Conservation (phyloP, 371 early-diverging fungal species). For the Haplosporangium sp. region DNA sequence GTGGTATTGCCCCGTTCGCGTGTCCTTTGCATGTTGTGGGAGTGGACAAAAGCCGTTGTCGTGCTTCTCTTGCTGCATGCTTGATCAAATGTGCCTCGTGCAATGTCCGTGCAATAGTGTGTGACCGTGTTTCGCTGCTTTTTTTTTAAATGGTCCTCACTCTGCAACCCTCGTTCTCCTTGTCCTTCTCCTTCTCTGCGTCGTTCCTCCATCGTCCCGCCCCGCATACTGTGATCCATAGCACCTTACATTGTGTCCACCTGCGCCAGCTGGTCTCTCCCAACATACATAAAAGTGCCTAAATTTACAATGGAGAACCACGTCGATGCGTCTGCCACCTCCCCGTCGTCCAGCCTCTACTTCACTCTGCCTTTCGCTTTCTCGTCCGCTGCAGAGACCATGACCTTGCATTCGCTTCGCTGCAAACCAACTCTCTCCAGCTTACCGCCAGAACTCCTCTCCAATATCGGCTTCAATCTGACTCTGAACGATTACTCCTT, state of each 20-base stretch:
- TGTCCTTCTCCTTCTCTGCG: background rate
- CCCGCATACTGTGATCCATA: no score
- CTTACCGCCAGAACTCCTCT: conserved; percentile 41
- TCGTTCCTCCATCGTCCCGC: no score
- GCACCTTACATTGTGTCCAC: conserved; percentile 8
- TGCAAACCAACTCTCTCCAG: conserved; percentile 25
- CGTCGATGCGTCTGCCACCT: background rate
- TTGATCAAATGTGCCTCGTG: no score
- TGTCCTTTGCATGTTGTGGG: no score
- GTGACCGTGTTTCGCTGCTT: background rate
- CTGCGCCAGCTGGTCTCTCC: no score
- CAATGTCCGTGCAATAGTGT: no score
- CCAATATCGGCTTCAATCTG: conserved; percentile 25
- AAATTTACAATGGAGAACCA: no score
- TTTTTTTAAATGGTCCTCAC: background rate
- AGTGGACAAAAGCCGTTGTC: no score
- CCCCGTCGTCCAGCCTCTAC: background rate
- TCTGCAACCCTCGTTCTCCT: background rate
- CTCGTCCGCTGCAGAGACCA: background rate
- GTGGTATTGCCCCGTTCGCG: no score
- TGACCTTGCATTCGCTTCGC: conserved; percentile 18
- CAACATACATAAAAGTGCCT: no score
- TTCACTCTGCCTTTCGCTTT: background rate
- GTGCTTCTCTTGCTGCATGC: no score
- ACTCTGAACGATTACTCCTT: conserved; percentile 37